Evolutionary conservation across 345 rosid species (phyloP), one percentile per base, ranked within the genome.

Genomic region (Salix arbutifolia): DNA sequence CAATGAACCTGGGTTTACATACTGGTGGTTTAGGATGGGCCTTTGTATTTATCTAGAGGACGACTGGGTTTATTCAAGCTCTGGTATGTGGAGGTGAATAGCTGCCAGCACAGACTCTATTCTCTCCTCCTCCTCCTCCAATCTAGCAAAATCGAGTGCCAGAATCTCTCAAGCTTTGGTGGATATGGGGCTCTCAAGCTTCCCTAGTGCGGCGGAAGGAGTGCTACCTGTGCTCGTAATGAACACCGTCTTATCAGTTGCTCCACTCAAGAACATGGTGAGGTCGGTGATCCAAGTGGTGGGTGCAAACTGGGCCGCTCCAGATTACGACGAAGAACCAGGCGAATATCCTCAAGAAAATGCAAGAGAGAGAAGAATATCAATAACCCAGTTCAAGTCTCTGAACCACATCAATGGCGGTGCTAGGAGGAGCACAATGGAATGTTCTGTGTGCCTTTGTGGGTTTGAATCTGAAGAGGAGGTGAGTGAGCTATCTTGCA

Each of bases 401-500:
- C 16, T 90, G 79, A 73, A 79, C 74, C 56, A 68, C 56, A 70
- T 33, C 17, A 6, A 44, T 31, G 23, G 77, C 8, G 3, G 53
- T 2, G 11, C 26, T 19, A n/a, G 11, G 10, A n/a, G 3, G n/a
- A 38, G 16, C 26, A 61, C 26, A 13, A 81, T 64, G 74, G 91
- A 87, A 67, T 94, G 98, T 77, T 88, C 94, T 81, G 96, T 92
- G 44, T 94, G 98, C 77, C 80, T 94, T 13, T 83, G 86, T 80
- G 84, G 90, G 85, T 94, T 89, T 79, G 85, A 88, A 76, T 91
- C 81, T 30, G 92, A 91, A 53, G 96, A 92, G 65, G 92, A 94
- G 85, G 94, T 91, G 80, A 91, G 92, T 75, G 94, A 91, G 79
- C 78, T 94, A 80, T 83, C 87, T 67, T 94, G 98, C 90, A 89